phyloP scores from a whole-genome alignment of 78 protist genomes.

The Chrysochromulina parva region DNA sequence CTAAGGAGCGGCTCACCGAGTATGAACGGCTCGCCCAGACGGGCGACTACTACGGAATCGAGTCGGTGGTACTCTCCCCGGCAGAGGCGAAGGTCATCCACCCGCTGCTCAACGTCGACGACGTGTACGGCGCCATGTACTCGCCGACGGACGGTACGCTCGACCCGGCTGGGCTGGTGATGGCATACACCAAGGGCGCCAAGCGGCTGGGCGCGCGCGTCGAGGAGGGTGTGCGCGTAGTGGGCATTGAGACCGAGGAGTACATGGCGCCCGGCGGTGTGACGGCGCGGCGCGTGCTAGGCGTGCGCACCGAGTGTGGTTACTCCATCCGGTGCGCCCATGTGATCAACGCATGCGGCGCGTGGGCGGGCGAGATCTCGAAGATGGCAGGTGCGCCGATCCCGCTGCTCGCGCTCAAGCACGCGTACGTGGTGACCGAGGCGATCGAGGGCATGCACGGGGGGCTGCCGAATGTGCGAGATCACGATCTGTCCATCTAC shows the following conservation, averaged over 20 bases:
- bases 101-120: conserved; percentile 12
- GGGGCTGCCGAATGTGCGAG: conserved; percentile 7
- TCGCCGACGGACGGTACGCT: conserved; percentile 33
- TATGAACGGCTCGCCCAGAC: conserved; percentile 7
- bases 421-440: conserved; percentile 32
- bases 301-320: conserved; percentile 4
- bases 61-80: background rate
- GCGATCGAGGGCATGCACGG: conserved; percentile 17
- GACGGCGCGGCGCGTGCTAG: background rate
- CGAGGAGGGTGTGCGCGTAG: conserved; percentile 23
- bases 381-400: background rate
- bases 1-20: conserved; percentile 13
- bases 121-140: conserved; percentile 21
- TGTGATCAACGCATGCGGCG: conserved; percentile 31
- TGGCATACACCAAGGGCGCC: background rate
- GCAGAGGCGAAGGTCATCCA: background rate
- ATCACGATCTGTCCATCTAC: conserved; percentile 4
- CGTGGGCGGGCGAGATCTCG: background rate
- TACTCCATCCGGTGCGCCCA: background rate
- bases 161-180: background rate
- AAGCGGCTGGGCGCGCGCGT: background rate
- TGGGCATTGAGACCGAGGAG: background rate
- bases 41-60: background rate
- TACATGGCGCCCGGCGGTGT: background rate
- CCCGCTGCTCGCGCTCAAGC: conserved; percentile 33